Percentiles rank a stretch among this genome's conserved stretches.
These are phyloP conservation scores for Cytospora leucostoma DNA, from an alignment of 2,329 filamentous ascomycete genomes.

Conservation along the genomic window DNA sequence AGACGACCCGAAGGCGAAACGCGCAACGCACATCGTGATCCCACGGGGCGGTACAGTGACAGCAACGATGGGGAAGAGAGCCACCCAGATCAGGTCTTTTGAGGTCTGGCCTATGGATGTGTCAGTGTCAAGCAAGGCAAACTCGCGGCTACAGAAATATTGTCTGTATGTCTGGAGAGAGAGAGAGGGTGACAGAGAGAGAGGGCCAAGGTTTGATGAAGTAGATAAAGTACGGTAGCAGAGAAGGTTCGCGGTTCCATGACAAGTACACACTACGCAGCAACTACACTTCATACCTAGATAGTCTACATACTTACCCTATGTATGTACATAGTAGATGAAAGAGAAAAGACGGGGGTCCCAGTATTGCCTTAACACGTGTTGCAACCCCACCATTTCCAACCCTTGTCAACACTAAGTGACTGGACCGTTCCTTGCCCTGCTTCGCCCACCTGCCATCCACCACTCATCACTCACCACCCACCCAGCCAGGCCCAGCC, in stretches of 20 bases:
- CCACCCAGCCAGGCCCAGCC: too few relatives aligned
- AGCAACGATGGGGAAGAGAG: not conserved
- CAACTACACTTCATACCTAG: too few relatives aligned
- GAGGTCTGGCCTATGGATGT: not conserved
- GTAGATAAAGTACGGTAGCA: not conserved
- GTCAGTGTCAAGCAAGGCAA: not conserved
- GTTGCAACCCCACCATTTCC: conserved; percentile 28
- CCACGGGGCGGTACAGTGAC: not conserved
- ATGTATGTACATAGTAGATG: not conserved
- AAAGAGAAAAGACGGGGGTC: conserved; percentile 14
- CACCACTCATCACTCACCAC: too few relatives aligned
- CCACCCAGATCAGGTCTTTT: too few relatives aligned
- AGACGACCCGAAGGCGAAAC: not conserved
- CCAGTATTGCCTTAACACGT: conserved; percentile 30
- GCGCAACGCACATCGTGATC: not conserved
- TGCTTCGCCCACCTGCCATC: too few relatives aligned
- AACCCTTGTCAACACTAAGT: conserved; percentile 9
- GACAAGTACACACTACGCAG: too few relatives aligned
- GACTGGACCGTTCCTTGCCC: conserved; percentile 4
- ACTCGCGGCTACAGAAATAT: not conserved
- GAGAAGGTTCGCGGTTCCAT: too few relatives aligned
- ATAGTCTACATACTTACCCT: too few relatives aligned
- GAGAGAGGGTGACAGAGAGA: too few relatives aligned
- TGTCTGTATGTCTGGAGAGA: not conserved
- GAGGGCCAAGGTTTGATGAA: not conserved